Evolutionary conservation across 2,329 filamentous ascomycete species (phyloP).

Genomic region (Fusarium graminum): DNA sequence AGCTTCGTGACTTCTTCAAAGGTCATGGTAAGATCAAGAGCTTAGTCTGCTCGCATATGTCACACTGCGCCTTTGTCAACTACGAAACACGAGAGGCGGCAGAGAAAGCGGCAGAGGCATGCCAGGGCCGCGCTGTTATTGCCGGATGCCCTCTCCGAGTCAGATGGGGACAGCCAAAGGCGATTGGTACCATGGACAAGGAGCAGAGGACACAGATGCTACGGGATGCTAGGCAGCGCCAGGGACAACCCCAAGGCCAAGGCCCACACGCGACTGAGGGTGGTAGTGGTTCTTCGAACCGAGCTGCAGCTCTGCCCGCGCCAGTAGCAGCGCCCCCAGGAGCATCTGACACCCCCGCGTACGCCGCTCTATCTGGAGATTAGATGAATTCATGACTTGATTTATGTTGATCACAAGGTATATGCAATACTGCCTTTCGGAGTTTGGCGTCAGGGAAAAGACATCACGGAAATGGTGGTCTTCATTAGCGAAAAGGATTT

Average conservation of each 20-base stretch:
- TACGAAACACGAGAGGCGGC: constrained; percentile 87
- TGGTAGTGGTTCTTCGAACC: constrained; percentile 44
- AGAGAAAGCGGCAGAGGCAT: constrained; percentile 85
- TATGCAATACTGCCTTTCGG: constrained; percentile 41
- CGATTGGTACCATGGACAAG: constrained; percentile 90
- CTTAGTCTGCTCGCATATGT: constrained; percentile 94
- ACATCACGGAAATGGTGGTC: constrained; percentile 22
- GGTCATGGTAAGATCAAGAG: constrained; percentile 91
- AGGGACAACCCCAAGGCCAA: constrained; percentile 40
- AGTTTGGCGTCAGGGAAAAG: constrained; percentile 44
- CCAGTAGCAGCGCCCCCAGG: constrained; percentile 84
- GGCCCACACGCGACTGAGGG: constrained; percentile 50
- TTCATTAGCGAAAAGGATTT: constrained; percentile 40
- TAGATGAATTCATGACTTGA: constrained; percentile 58
- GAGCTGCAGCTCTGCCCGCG: constrained; percentile 40
- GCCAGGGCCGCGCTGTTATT: constrained; percentile 89
- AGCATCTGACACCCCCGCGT: constrained; percentile 77
- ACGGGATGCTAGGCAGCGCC: constrained; percentile 72
- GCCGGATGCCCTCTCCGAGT: constrained; percentile 91
- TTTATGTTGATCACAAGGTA: constrained; percentile 25
- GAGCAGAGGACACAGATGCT: constrained; percentile 87
- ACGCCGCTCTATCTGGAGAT: constrained; percentile 87
- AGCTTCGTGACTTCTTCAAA: constrained; percentile 90
- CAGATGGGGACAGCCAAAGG: constrained; percentile 92
- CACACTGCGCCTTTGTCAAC: constrained; percentile 97